phyloP scores from a whole-genome alignment of 345 rosid species.

The Hibiscus trionum region DNA sequence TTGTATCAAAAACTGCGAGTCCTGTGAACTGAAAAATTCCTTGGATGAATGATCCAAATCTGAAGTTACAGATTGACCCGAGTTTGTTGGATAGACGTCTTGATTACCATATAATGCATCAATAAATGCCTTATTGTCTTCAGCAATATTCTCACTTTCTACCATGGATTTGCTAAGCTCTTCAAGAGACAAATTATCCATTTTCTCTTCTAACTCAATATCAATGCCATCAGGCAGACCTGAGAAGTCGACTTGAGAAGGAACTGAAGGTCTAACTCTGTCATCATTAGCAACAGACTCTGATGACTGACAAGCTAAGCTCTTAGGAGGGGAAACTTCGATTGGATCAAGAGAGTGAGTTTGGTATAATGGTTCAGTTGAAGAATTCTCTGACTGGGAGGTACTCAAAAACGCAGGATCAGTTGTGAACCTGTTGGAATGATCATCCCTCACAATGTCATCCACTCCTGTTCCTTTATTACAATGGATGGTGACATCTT shows the following conservation, averaged over 20 bases:
- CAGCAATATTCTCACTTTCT: conserved; percentile 28
- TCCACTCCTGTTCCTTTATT: conserved; percentile 13
- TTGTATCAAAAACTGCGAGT: conserved; percentile 9
- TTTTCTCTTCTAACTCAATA: conserved; percentile 28
- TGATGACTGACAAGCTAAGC: not conserved
- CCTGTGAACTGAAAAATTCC: conserved; percentile 17
- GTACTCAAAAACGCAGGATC: conserved; percentile 14
- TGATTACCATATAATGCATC: conserved; percentile 36
- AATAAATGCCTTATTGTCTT: conserved; percentile 44
- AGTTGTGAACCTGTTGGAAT: conserved; percentile 7
- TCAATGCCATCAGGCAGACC: conserved; percentile 23
- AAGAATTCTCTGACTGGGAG: conserved; percentile 12
- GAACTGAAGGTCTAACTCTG: conserved; percentile 8
- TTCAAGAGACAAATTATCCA: conserved; percentile 27
- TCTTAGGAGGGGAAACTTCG: not conserved
- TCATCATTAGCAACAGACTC: conserved; percentile 19
- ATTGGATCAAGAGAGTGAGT: conserved; percentile 3
- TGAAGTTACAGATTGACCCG: conserved; percentile 7
- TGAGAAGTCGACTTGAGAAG: conserved; percentile 18
- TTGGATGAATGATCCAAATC: conserved; percentile 15
- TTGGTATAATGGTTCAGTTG: not conserved
- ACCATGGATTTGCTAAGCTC: conserved; percentile 25
- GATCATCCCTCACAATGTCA: conserved; percentile 17
- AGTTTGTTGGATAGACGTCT: conserved; percentile 17
- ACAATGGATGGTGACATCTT: conserved; percentile 6